Base-by-base conservation (phyloP, 257 asterid genomes). In the Nicotiana attenuata region DNA sequence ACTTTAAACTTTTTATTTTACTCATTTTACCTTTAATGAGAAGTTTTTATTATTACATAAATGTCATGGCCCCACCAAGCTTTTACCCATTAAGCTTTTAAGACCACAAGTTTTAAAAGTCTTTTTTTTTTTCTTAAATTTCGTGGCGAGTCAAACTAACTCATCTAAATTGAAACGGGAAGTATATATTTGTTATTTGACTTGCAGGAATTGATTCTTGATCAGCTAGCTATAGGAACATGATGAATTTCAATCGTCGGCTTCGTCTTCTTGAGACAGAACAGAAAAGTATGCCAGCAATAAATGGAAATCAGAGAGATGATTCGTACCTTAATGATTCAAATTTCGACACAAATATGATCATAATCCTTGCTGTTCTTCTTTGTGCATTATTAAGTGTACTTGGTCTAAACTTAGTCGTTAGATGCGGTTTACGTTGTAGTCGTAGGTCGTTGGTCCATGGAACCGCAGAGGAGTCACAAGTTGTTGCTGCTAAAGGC, bases 321-420 rank as follows among this genome's bases (percentile, higher is more conserved):
- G 52, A 52, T 85, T 38, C 87, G 2, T 81, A 82, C 56, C 33
- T 76, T 1, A 83, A 24, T 6, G 89, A 78, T 11, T 55, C 88
- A 22, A 87, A 63, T 65, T 91, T 93, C 68, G 97, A 93, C 83
- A 76, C 85, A 87, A 92, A 89, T 52, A 91, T 92, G 96, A 90
- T 93, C 45, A 91, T 93, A 22, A 88, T 93, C 20, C 68, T 93
- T 29, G 97, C 87, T 1, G 94, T 90, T 41, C 53, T 93, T 83
- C 85, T 93, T 1, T 90, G 93, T 47, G 96, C 96, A 13, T 60
- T 92, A 83, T 83, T 92, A 10, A 91, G 91, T 64, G 96, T 91
- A 0, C 91, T 93, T 11, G 97, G 91, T 11, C 47, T 93, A 0
- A 90, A 90, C 84, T 86, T 93, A 1, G 85, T 91, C 2, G 88